Evolutionary conservation across 2,329 filamentous ascomycete species (phyloP), one percentile per base, ranked within the genome.

Genomic region (Simplicillium aogashimaense): DNA sequence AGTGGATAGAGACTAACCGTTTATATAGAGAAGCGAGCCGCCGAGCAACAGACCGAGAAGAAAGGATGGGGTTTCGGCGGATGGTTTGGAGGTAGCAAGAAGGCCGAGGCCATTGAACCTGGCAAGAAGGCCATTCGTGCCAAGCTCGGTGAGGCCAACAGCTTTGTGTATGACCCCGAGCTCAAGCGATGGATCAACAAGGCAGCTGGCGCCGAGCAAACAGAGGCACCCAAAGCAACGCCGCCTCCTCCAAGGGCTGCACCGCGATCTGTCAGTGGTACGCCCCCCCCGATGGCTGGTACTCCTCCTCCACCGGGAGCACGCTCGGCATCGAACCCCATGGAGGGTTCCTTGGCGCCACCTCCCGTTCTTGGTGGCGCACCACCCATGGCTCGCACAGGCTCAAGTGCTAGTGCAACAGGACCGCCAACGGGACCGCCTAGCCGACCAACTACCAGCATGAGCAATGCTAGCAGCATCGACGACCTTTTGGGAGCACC

Each of bases 131-230:
- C 89, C n/a, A 86, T 95, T 58, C 80, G 78, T 51, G 92, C 94
- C 46, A 98, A 98, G 55, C 75, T 98, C 8, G 94, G 90, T 45
- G 94, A 98, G 60, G 79, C 92, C 55, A 95, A 78, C 59, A 87
- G 81, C 35, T 95, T 98, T 61, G 83, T 90, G 50, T 98, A 92
- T 54, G 92, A 98, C 55, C 84, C 88, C 3, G 86, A 95, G n/a
- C 74, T 95, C 39, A 94, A 94, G 68, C 88, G 92, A 58, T 98
- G 94, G 94, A 73, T 98, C 58, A 97, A 98, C 68, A 95, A 95
- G 69, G 95, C 95, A 58, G 78, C 78, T 10, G 81, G 81, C 11
- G 74, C 76, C 7, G 81, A 83, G 40, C 75, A 74, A 34, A 65
- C 65, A 8, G 66, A 72, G 18, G 66, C 74, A 3, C 74, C 78